These are phyloP conservation scores for Pyracantha coccinea DNA, from an alignment of 331 rosid species.

Conservation along the genomic window DNA sequence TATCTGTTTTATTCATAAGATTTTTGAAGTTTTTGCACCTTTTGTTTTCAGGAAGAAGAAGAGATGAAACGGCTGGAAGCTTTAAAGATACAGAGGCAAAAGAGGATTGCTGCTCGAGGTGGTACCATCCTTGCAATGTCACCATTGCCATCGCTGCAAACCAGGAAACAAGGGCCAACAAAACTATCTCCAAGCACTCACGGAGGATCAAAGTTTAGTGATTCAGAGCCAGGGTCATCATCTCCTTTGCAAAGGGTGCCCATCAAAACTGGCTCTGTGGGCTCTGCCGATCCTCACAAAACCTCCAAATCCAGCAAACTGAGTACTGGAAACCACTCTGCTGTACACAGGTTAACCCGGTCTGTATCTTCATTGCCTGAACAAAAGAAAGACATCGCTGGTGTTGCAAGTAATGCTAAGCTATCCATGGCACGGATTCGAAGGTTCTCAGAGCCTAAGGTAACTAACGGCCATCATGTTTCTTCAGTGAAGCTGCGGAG, in stretches of 20 bases:
- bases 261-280: slow-evolving; percentile 38
- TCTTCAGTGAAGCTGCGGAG: slow-evolving; percentile 42
- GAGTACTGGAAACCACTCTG: slow-evolving; percentile 38
- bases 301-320: slow-evolving; percentile 58
- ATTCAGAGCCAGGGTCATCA: slow-evolving; percentile 69
- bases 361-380: slow-evolving; percentile 75
- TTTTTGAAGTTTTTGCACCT: slow-evolving; percentile 1
- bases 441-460: slow-evolving; percentile 91
- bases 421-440: slow-evolving; percentile 75
- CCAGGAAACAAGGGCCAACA: slow-evolving; percentile 53
- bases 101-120: slow-evolving; percentile 88
- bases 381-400: slow-evolving; percentile 54
- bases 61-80: slow-evolving; percentile 73
- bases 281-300: slow-evolving; percentile 55
- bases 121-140: slow-evolving; percentile 38
- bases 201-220: slow-evolving; percentile 85
- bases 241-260: slow-evolving; percentile 75
- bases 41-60: slow-evolving; percentile 59
- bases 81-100: slow-evolving; percentile 86
- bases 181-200: slow-evolving; percentile 59
- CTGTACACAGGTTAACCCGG: slow-evolving; percentile 53
- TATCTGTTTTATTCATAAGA: slow-evolving; percentile 2
- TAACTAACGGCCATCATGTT: slow-evolving; percentile 37
- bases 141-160: slow-evolving; percentile 37
- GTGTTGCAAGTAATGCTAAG: slow-evolving; percentile 49